Evolutionary conservation across 352 stramenopile genomes (phyloP).

Genomic region (Globisporangium cylindrosporum): DNA sequence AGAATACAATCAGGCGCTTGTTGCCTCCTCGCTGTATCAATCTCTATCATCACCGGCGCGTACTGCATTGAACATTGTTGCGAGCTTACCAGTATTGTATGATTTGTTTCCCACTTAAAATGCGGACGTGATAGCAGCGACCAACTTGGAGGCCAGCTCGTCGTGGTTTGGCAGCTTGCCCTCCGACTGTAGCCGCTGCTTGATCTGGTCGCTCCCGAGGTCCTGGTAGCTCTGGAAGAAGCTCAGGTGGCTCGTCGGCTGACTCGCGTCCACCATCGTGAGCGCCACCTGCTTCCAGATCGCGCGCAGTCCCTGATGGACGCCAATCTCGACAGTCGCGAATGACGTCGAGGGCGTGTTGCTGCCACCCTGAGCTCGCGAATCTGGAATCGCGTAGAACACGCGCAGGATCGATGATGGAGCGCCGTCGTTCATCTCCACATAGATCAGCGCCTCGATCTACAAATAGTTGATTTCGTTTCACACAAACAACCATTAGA

Average conservation of each 20-base stretch:
- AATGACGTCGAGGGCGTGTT: conserved; percentile 11
- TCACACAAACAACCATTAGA: too few relatives aligned
- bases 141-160: conserved; percentile 51
- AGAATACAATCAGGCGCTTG: not conserved
- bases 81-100: not conserved
- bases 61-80: not conserved
- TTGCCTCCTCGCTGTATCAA: not conserved
- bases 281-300: conserved; percentile 55
- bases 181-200: conserved; percentile 39
- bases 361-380: not conserved
- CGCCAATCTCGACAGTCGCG: conserved; percentile 39
- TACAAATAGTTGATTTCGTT: conserved; percentile 8
- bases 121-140: conserved; percentile 41
- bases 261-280: conserved; percentile 39
- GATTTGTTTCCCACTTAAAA: conserved; percentile 14
- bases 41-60: not conserved
- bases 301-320: conserved; percentile 42
- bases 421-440: conserved; percentile 32
- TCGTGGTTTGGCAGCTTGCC: conserved; percentile 52
- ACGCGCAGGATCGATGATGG: conserved; percentile 37
- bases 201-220: conserved; percentile 20
- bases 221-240: conserved; percentile 19
- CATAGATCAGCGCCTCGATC: conserved; percentile 42
- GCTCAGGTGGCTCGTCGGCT: conserved; percentile 21
- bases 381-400: conserved; percentile 33